phyloP scores from a whole-genome alignment of 75 land plant genomes.

The Pinus tabuliformis region DNA sequence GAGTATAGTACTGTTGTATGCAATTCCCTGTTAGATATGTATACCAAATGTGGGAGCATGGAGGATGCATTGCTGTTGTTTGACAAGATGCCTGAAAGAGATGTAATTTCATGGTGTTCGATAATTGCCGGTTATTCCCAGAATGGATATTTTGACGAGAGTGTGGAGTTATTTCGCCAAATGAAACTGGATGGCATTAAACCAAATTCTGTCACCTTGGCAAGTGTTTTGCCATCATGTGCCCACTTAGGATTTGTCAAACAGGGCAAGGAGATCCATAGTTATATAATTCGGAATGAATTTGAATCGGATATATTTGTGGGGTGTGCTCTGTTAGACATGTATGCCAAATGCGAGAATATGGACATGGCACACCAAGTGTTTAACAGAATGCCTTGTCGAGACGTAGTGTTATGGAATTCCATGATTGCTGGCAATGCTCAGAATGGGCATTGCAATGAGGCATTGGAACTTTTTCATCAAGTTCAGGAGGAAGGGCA shows the following conservation, averaged over 20 bases:
- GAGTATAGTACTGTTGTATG: conserved; percentile 17
- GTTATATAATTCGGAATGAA: conserved; percentile 25
- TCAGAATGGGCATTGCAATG: conserved; percentile 1
- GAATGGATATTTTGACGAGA: conserved; percentile 22
- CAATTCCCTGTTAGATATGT: conserved; percentile 56
- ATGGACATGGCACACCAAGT: conserved; percentile 37
- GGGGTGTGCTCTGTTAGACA: conserved; percentile 49
- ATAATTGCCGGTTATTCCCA: conserved; percentile 46
- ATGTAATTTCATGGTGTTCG: conserved; percentile 58
- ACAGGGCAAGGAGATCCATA: conserved; percentile 42
- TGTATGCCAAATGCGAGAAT: conserved; percentile 74
- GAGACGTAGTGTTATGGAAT: conserved; percentile 29
- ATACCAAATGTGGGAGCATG: conserved; percentile 42
- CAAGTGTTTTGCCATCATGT: conserved; percentile 46
- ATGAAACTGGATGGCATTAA: conserved; percentile 40
- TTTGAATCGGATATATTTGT: conserved; percentile 29
- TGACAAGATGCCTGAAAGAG: conserved; percentile 16
- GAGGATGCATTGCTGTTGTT: conserved; percentile 31
- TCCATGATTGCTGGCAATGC: conserved; percentile 19
- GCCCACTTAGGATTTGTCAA: conserved; percentile 35
- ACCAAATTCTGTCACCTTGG: conserved; percentile 46
- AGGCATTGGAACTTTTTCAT: conserved; percentile 11
- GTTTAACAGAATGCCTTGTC: conserved; percentile 38
- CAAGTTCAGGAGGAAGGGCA: conserved; percentile 11
- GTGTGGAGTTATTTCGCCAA: conserved; percentile 31